phyloP scores from a whole-genome alignment of 768 basidiomycete species.

The Naganishia randhawae region DNA sequence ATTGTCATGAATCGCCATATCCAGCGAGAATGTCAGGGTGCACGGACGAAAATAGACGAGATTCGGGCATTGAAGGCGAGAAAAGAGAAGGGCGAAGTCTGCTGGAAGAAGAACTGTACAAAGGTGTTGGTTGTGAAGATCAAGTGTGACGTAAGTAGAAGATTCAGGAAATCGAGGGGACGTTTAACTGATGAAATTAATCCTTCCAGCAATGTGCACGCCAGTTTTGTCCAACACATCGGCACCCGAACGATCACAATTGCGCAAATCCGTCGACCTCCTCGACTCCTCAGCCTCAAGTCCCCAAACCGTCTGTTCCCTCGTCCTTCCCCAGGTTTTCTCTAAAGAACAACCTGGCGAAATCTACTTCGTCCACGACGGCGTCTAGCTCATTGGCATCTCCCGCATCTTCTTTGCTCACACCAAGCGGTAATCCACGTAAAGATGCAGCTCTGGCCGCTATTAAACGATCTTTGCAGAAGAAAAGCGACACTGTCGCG shows the following conservation, averaged over 20 bases:
- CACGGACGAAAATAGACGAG: slow-evolving; percentile 39
- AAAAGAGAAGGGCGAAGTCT: slow-evolving; percentile 46
- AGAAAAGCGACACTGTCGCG: background rate
- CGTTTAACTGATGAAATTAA: too few relatives aligned
- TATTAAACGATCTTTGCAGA: slow-evolving; percentile 43
- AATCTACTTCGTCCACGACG: slow-evolving; percentile 13
- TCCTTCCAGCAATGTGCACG: slow-evolving; percentile 37
- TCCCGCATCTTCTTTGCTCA: background rate
- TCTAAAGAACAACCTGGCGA: slow-evolving; percentile 14
- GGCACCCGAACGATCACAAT: slow-evolving; percentile 40
- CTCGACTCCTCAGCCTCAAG: slow-evolving; percentile 21
- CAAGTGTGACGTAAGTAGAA: slow-evolving; percentile 44
- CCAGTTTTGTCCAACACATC: slow-evolving; percentile 48
- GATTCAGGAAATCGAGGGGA: background rate
- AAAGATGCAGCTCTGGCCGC: slow-evolving; percentile 48
- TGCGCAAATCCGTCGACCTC: slow-evolving; percentile 36
- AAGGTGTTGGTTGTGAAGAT: slow-evolving; percentile 47
- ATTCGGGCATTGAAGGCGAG: slow-evolving; percentile 33
- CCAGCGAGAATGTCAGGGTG: slow-evolving; percentile 31
- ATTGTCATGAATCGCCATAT: slow-evolving; percentile 30
- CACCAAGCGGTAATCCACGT: slow-evolving; percentile 25
- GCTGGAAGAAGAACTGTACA: slow-evolving; percentile 43
- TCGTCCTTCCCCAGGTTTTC: slow-evolving; percentile 23
- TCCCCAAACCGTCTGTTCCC: slow-evolving; percentile 7
- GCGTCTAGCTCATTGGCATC: background rate